A percentile compares a stretch with the other conserved stretches of the same genome.
These are phyloP conservation scores for Fraxinus albicans DNA, from an alignment of 305 asterid species.

Conservation along the genomic window DNA sequence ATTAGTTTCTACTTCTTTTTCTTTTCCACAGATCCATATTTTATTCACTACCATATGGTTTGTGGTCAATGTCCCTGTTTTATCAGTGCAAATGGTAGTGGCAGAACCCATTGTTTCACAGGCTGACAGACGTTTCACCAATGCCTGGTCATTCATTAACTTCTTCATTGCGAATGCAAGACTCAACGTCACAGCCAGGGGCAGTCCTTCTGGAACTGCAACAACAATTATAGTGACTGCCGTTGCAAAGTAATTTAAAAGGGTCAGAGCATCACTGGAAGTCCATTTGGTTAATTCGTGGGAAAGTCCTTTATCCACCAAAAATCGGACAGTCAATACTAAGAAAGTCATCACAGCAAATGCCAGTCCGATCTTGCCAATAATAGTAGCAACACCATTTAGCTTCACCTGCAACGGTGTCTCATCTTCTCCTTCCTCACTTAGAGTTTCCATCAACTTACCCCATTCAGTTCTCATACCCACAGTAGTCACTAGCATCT, in stretches of 20 bases:
- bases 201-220: conserved; percentile 98
- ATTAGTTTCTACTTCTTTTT: conserved; percentile 41
- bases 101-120: conserved; percentile 43
- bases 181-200: conserved; percentile 90
- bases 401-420: conserved; percentile 97
- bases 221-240: conserved; percentile 95
- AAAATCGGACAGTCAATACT: conserved; percentile 60
- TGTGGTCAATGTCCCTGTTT: conserved; percentile 67
- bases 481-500: conserved; percentile 91
- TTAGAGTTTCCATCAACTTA: conserved; percentile 88
- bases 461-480: conserved; percentile 99
- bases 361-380: conserved; percentile 82
- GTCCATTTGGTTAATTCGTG: conserved; percentile 68
- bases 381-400: conserved; percentile 91
- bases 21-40: conserved; percentile 60
- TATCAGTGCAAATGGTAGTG: conserved; percentile 34
- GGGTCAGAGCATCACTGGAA: conserved; percentile 64
- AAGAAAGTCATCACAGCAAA: conserved; percentile 76
- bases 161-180: conserved; percentile 96
- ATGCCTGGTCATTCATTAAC: conserved; percentile 74
- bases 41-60: conserved; percentile 89
- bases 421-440: conserved; percentile 96
- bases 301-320: conserved; percentile 60
- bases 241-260: conserved; percentile 84
- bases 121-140: conserved; percentile 42